phyloP scores from a whole-genome alignment of 768 basidiomycete species.

The Termitomyces heimii region DNA sequence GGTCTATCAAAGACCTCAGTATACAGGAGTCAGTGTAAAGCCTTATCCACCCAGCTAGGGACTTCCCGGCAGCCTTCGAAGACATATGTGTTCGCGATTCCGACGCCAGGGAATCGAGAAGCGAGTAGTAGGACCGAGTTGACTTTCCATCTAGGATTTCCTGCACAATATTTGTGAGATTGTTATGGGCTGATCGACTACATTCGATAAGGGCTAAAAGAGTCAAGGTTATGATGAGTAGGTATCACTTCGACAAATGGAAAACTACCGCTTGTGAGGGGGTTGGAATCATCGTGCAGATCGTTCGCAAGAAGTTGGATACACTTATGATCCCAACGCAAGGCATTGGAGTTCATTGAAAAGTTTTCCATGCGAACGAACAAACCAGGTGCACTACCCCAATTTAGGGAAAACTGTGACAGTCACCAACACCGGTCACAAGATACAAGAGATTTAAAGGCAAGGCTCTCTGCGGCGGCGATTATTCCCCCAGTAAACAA shows the following conservation, averaged over 20 bases:
- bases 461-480: conserved; percentile 35
- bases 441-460: conserved; percentile 60
- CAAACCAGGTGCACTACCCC: conserved; percentile 6
- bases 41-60: conserved; percentile 48
- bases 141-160: conserved; percentile 4
- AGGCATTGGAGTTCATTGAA: conserved; percentile 5
- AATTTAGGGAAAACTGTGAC: conserved; percentile 26
- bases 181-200: conserved; percentile 1
- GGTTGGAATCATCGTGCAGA: conserved; percentile 8
- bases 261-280: conserved; percentile 8
- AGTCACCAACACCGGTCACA: conserved; percentile 34
- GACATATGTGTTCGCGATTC: conserved; percentile 41
- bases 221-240: background rate
- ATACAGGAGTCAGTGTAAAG: conserved; percentile 76
- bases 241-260: background rate
- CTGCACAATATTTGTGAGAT: conserved; percentile 6
- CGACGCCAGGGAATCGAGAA: conserved; percentile 37
- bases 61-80: conserved; percentile 23
- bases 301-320: conserved; percentile 11
- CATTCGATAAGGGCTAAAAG: conserved; percentile 6
- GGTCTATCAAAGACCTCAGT: conserved; percentile 41
- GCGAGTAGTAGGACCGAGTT: conserved; percentile 2
- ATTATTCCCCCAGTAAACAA: conserved; percentile 53
- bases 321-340: conserved; percentile 9
- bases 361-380: conserved; percentile 4